Percentiles rank a stretch among this genome's conserved stretches.
Conservation (phyloP, 371 early-diverging fungal species). For the Apophysomyces ossiformis region DNA sequence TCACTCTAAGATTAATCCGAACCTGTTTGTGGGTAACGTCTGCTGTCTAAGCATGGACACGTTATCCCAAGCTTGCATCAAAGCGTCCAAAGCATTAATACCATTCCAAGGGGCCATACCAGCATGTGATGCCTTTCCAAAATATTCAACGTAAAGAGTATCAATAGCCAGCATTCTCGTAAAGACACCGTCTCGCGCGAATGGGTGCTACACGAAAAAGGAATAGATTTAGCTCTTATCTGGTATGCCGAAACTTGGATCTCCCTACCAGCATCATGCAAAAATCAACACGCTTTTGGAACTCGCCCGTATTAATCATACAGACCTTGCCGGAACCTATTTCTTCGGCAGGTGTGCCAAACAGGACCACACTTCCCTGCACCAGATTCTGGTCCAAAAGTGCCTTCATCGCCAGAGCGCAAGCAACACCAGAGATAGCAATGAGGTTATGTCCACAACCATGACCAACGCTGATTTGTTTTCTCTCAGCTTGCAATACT, state of each 20-base stretch:
- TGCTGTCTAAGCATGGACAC: conserved; percentile 76
- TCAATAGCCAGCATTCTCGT: conserved; percentile 49
- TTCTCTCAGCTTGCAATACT: no score
- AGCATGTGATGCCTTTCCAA: conserved; percentile 69
- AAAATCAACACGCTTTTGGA: conserved; percentile 63
- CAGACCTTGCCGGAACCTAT: conserved; percentile 67
- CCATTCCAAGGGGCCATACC: conserved; percentile 65
- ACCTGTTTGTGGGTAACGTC: conserved; percentile 57
- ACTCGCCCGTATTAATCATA: conserved; percentile 65
- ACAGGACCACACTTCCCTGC: conserved; percentile 65
- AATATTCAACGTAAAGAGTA: conserved; percentile 55
- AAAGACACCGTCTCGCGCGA: conserved; percentile 34
- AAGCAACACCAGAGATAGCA: conserved; percentile 72
- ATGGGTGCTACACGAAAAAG: conserved; percentile 29
- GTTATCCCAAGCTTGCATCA: conserved; percentile 62
- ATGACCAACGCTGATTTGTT: conserved; percentile 57
- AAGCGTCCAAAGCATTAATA: conserved; percentile 76
- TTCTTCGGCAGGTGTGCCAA: conserved; percentile 87
- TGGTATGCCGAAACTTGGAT: background rate
- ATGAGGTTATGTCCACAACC: conserved; percentile 75
- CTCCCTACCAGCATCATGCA: conserved; percentile 72
- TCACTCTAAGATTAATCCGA: background rate
- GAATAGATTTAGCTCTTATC: no score
- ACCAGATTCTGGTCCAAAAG: conserved; percentile 57
- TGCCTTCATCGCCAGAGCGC: conserved; percentile 60